Evolutionary conservation across 2,329 filamentous ascomycete genomes (phyloP).

Genomic region (Corynespora cassiicola): DNA sequence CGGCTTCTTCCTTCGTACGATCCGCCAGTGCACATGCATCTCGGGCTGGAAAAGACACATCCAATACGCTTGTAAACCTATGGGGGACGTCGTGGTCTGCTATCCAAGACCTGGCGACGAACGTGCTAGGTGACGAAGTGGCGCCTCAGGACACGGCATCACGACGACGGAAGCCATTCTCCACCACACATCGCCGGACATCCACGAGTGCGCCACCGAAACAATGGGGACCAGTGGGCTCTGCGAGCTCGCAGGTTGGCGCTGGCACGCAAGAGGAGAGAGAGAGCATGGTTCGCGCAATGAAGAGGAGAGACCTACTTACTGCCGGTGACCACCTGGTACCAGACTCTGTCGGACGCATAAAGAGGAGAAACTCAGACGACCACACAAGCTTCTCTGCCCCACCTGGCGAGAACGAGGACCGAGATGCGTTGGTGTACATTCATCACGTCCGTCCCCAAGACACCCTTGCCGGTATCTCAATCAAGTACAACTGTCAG

Average conservation of each 20-base stretch:
- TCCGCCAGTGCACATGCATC: constrained; percentile 28
- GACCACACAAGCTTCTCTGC: constrained; percentile 59
- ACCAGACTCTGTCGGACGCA: constrained; percentile 53
- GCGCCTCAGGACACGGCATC: constrained; percentile 23
- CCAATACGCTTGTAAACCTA: constrained; percentile 48
- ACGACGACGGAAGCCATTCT: constrained; percentile 39
- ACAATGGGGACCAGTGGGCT: constrained; percentile 55
- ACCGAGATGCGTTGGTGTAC: constrained; percentile 83
- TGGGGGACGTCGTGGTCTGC: constrained; percentile 58
- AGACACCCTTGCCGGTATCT: constrained; percentile 90
- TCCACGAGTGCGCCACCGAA: constrained; percentile 49
- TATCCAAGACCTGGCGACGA: constrained; percentile 57
- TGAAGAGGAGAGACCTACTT: constrained; percentile 58
- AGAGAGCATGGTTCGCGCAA: constrained; percentile 54
- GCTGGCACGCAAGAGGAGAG: constrained; percentile 54
- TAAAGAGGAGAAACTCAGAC: constrained; percentile 74
- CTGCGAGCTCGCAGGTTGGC: constrained; percentile 48
- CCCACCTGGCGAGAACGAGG: constrained; percentile 63
- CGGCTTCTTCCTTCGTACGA: constrained; percentile 31
- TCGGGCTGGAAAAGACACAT: constrained; percentile 26
- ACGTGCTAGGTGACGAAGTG: constrained; percentile 52
- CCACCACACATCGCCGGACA: constrained; percentile 33
- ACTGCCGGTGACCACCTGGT: constrained; percentile 48
- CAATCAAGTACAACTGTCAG: constrained; percentile 87
- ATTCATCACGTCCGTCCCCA: constrained; percentile 82